Conservation (phyloP, 805 yeast genomes). For the Grigorovia humatica region DNA sequence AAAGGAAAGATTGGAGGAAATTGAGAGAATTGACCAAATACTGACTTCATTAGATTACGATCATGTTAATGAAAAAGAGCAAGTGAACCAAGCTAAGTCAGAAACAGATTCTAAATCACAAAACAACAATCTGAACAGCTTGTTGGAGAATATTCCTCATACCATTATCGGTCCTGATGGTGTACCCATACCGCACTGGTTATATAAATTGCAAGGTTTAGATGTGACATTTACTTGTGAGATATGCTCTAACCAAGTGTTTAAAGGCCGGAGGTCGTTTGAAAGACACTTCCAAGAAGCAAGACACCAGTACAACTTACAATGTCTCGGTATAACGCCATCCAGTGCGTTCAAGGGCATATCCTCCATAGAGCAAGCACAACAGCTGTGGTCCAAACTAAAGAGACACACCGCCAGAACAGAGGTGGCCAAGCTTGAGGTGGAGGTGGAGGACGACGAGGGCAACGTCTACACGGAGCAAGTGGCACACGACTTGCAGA, state of each 20-base stretch:
- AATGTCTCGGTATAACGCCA: conserved; percentile 59
- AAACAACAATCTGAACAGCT: not conserved
- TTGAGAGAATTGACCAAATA: conserved; percentile 32
- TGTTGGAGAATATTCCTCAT: conserved; percentile 28
- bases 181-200: conserved; percentile 86
- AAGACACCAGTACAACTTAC: conserved; percentile 64
- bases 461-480: conserved; percentile 86
- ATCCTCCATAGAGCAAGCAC: conserved; percentile 57
- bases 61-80: conserved; percentile 31
- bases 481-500: conserved; percentile 75
- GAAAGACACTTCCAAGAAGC: conserved; percentile 65
- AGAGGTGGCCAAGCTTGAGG: conserved; percentile 31
- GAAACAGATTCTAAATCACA: not conserved
- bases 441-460: conserved; percentile 84
- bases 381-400: conserved; percentile 42
- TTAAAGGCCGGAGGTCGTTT: conserved; percentile 63
- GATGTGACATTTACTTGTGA: conserved; percentile 68
- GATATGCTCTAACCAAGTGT: conserved; percentile 67
- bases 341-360: conserved; percentile 51
- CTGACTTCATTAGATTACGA: conserved; percentile 30
- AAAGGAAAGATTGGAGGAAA: conserved; percentile 52
- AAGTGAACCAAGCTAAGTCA: not conserved
- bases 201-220: conserved; percentile 81
- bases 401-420: not conserved
- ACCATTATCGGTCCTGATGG: conserved; percentile 85